phyloP scores from a whole-genome alignment of 2,329 filamentous ascomycete species.

The Fusarium incarnatum region DNA sequence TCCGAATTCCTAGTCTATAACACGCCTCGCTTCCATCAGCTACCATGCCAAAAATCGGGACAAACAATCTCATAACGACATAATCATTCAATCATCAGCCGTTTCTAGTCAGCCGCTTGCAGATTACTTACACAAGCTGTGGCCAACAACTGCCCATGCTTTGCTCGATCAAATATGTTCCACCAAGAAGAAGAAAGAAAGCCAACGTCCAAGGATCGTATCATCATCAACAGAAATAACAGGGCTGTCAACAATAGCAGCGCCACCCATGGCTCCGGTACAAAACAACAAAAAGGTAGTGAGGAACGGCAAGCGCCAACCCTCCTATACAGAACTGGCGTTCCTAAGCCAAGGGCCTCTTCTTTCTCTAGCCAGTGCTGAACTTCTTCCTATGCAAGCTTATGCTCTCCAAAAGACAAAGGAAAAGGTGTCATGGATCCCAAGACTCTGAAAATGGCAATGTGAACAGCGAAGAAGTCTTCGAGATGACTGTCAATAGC shows the following conservation, averaged over 20 bases:
- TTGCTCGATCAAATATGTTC: slow-evolving; percentile 45
- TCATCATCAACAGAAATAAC: slow-evolving; percentile 34
- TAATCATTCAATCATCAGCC: slow-evolving; percentile 50
- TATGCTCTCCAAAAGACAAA: slow-evolving; percentile 43
- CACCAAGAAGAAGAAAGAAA: slow-evolving; percentile 39
- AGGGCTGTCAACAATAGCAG: slow-evolving; percentile 22
- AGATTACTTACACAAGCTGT: slow-evolving; percentile 45
- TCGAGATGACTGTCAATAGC: slow-evolving; percentile 36
- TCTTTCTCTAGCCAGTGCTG: slow-evolving; percentile 48
- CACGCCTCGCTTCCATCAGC: slow-evolving; percentile 17
- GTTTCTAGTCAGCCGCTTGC: slow-evolving; percentile 44
- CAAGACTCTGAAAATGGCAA: slow-evolving; percentile 16
- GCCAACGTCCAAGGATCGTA: slow-evolving; percentile 39
- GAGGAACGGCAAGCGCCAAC: slow-evolving; percentile 40
- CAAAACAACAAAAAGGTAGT: slow-evolving; percentile 24
- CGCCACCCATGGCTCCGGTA: slow-evolving; percentile 23
- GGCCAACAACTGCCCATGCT: slow-evolving; percentile 41
- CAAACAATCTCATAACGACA: slow-evolving; percentile 45
- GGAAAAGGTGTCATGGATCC: slow-evolving; percentile 19
- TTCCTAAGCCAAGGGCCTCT: slow-evolving; percentile 32
- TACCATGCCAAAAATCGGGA: slow-evolving; percentile 22
- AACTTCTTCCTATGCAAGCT: slow-evolving; percentile 35
- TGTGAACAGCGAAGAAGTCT: slow-evolving; percentile 42
- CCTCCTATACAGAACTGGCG: slow-evolving; percentile 24
- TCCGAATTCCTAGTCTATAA: slow-evolving; percentile 33